phyloP scores from a whole-genome alignment of 2,329 filamentous ascomycete genomes.

The Penicillium sp. region DNA sequence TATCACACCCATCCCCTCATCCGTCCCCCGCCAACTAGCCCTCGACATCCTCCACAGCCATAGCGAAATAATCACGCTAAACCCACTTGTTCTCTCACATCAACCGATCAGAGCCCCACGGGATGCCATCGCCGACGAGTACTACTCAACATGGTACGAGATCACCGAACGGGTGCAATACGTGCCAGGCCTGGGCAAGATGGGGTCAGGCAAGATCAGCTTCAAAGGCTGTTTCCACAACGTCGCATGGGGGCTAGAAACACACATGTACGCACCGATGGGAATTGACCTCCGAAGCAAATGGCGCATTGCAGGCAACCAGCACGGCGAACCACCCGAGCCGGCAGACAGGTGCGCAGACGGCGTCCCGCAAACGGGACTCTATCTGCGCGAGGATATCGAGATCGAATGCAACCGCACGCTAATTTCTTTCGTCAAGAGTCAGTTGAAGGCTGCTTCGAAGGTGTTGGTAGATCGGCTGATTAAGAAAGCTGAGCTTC shows the following conservation, averaged over 20 bases:
- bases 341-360: constrained; percentile 56
- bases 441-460: constrained; percentile 70
- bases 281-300: constrained; percentile 69
- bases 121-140: constrained; percentile 62
- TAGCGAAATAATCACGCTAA: constrained; percentile 75
- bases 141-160: constrained; percentile 65
- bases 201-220: constrained; percentile 57
- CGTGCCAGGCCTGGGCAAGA: constrained; percentile 51
- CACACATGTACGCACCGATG: constrained; percentile 73
- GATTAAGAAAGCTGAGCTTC: constrained; percentile 43
- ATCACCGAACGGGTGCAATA: constrained; percentile 70
- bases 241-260: constrained; percentile 63
- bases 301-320: constrained; percentile 65
- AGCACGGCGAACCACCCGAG: constrained; percentile 61
- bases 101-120: constrained; percentile 59
- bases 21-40: constrained; percentile 60
- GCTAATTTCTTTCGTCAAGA: constrained; percentile 68
- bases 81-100: constrained; percentile 68
- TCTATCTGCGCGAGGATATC: constrained; percentile 79
- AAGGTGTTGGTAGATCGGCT: constrained; percentile 59
- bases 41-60: constrained; percentile 70
- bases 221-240: constrained; percentile 78
- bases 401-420: constrained; percentile 72
- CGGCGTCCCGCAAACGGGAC: constrained; percentile 55
- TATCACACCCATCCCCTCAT: constrained; percentile 64